Base-by-base conservation (phyloP, 257 asterid species). In the Solanum chilense region DNA sequence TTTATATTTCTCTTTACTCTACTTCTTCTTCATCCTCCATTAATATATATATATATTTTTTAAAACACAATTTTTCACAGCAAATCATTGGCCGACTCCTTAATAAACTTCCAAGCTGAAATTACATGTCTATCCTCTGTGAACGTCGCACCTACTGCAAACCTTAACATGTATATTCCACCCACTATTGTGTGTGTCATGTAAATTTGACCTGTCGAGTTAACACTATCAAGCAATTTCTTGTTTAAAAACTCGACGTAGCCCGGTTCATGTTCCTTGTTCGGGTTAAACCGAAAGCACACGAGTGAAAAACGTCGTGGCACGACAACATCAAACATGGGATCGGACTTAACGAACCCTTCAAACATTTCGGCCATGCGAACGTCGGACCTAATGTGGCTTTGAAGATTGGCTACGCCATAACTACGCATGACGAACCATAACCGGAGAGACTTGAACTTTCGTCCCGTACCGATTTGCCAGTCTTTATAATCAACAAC, bases 131-230 rank as follows among this genome's bases (percentile, higher is more conserved):
- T 88, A 9, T 90, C 92, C 83, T 90, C 89, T 3, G 92, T 90
- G 2, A 90, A 52, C 12, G 92, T 88, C 27, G 91, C 91, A 2
- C 92, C 91, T 70, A 90, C 91, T 3, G 91, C 91, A 60, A 90
- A 86, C 83, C 92, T 89, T 33, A 90, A 75, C 89, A 89, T 68
- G 31, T 85, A 90, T 3, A 87, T 39, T 29, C 89, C 92, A 8
- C 90, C 87, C 4, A 70, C 89, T 21, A 87, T 42, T 2, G 92
- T 89, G 31, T 90, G 92, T 21, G 91, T 90, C 87, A 90, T 74
- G 66, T 90, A 90, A 29, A 82, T 85, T 37, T 74, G 89, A 3
- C 91, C 92, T 1, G 89, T 89, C 39, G 92, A 90, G 60, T 90
- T 90, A 10, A 90, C 62, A 60, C 25, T 58, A 7, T 90, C 92